phyloP scores from a whole-genome alignment of 1,284 basidiomycete species.

The Pyrrhoderma noxium region DNA sequence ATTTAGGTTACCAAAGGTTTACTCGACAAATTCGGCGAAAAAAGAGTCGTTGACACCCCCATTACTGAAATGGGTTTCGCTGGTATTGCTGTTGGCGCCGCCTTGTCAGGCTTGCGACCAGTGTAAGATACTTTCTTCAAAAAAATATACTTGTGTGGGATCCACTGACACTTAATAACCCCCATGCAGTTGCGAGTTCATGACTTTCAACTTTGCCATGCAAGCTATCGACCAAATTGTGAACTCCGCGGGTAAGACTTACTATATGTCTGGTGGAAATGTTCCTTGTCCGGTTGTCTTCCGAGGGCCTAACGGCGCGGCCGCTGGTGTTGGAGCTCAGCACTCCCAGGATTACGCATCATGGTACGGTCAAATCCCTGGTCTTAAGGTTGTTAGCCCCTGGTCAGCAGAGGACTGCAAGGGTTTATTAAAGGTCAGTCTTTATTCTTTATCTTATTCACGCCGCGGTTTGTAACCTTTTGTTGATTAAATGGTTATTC shows the following conservation, averaged over 20 bases:
- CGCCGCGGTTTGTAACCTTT: neutral
- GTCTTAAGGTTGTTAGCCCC: slow-evolving; percentile 95
- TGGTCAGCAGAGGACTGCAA: slow-evolving; percentile 98
- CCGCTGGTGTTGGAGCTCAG: slow-evolving; percentile 91
- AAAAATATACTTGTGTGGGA: slow-evolving; percentile 8
- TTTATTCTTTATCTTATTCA: neutral
- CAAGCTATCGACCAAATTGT: slow-evolving; percentile 99
- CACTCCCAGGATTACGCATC: slow-evolving; percentile 90
- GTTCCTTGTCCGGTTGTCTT: slow-evolving; percentile 98
- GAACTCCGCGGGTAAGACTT: slow-evolving; percentile 99
- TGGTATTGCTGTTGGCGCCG: slow-evolving; percentile 93
- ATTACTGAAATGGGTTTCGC: slow-evolving; percentile 99
- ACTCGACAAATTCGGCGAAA: slow-evolving; percentile 99
- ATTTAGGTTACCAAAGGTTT: slow-evolving; percentile 90
- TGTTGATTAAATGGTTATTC: slow-evolving; percentile 13
- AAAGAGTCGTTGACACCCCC: slow-evolving; percentile 95
- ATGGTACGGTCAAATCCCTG: slow-evolving; percentile 86
- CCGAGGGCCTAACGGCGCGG: slow-evolving; percentile 99
- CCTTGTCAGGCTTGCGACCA: slow-evolving; percentile 89
- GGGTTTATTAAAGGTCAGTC: slow-evolving; percentile 85
- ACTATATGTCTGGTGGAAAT: slow-evolving; percentile 99
- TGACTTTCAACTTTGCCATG: slow-evolving; percentile 97
- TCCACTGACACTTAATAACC: too few species aligned
- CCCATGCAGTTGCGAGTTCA: slow-evolving; percentile 96
- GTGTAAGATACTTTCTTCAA: slow-evolving; percentile 41